Evolutionary conservation across 2,329 filamentous ascomycete genomes (phyloP).

Genomic region (Tympanopsis confertula): DNA sequence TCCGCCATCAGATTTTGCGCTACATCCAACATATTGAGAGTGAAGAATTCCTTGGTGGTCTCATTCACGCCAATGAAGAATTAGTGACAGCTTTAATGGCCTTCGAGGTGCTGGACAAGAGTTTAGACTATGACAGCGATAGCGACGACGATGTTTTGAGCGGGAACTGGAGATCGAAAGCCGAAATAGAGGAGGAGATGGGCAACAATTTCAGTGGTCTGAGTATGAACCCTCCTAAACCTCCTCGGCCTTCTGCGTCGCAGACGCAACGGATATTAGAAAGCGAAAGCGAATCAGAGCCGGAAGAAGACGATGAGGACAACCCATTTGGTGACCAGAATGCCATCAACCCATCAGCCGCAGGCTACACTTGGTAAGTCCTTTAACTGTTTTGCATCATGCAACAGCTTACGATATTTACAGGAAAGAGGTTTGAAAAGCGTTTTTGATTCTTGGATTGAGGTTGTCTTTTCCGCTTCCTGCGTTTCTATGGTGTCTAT

Average conservation of each 20-base stretch:
- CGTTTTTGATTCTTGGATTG: too few species aligned
- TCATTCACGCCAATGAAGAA: conserved; percentile 59
- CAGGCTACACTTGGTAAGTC: not conserved
- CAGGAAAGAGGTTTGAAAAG: too few species aligned
- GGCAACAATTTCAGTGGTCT: conserved; percentile 3
- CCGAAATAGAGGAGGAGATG: conserved; percentile 10
- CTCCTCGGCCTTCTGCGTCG: conserved; percentile 7
- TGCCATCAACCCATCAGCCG: conserved; percentile 26
- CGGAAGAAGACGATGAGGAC: conserved; percentile 44
- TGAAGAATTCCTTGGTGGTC: conserved; percentile 54
- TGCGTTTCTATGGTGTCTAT: too few species aligned
- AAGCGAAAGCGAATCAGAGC: conserved; percentile 17
- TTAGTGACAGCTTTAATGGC: conserved; percentile 55
- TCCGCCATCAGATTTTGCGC: conserved; percentile 49
- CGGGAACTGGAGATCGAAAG: conserved; percentile 16
- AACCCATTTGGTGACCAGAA: conserved; percentile 56
- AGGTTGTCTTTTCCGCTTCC: too few species aligned
- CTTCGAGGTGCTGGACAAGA: conserved; percentile 54
- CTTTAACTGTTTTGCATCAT: not conserved
- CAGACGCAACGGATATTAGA: conserved; percentile 15
- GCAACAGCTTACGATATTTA: too few species aligned
- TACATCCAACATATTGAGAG: conserved; percentile 59
- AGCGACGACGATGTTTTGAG: conserved; percentile 11
- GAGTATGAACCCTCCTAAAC: conserved; percentile 13
- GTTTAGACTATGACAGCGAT: conserved; percentile 25